Base-by-base conservation (phyloP, 345 rosid species). In the Eucalyptus cloeziana region DNA sequence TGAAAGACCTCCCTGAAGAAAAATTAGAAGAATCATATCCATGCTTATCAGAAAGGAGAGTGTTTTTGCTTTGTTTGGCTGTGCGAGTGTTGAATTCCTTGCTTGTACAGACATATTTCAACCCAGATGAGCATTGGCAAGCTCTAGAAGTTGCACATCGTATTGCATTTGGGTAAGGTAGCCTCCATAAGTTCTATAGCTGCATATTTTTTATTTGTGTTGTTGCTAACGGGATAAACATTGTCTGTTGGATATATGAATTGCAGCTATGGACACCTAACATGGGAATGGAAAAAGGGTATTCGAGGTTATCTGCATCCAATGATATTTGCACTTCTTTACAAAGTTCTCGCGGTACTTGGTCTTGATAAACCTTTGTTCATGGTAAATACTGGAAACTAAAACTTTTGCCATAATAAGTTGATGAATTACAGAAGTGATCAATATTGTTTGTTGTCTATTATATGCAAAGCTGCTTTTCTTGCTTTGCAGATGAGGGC, bases 51-150 rank as follows among this genome's bases (percentile, higher is more conserved):
- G 69, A 90, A 50, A 94, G 52, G 88, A 87, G 87, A 52, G 89
- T 97, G 79, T 95, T 97, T 83, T 71, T 86, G 43, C 87, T 90
- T 37, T 97, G 99, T 90, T 92, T 96, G 54, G 94, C 93, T 30
- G 88, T 96, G 86, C 93, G 99, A 90, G 89, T 93, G 30, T 93
- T 89, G 27, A 97, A 98, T 86, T 95, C 98, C 30, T 87, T 97
- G 93, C 90, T 96, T 86, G 94, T 98, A 62, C 98, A 97, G 87
- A 96, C 99, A 24, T 96, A 96, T 93, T 97, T 98, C 96, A 95
- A 96, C 90, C 99, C 98, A 12, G 98, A 98, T 89, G 99, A 98
- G 90, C 98, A 98, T 89, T 98, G 99, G 99, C 99, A 98, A 89
- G 92, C 97, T 88, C 98, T 96, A 54, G 99, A 98, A 94, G 97